These are phyloP conservation scores for Coemansia sp. DNA, from an alignment of 192 early-diverging fungal genomes.

Conservation along the genomic window DNA sequence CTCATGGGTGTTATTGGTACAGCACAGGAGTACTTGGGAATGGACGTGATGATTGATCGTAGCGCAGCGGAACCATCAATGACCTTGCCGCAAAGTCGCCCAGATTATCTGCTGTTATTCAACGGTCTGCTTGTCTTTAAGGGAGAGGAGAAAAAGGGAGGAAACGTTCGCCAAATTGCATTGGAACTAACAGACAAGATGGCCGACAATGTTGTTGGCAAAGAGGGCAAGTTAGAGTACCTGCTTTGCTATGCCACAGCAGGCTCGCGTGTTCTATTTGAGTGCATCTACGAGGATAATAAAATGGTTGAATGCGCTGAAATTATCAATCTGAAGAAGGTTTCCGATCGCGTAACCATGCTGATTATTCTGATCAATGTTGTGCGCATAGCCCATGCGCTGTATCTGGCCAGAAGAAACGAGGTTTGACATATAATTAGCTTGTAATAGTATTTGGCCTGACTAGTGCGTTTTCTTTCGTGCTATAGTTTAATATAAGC, in stretches of 20 bases:
- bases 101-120: conserved; percentile 39
- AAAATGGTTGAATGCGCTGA: conserved; percentile 43
- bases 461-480: too few relatives aligned
- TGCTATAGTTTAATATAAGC: too few relatives aligned
- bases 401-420: conserved; percentile 6
- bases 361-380: conserved; percentile 37
- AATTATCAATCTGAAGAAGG: conserved; percentile 25
- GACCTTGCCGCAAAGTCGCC: conserved; percentile 25
- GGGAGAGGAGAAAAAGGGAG: conserved; percentile 48
- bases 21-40: conserved; percentile 25
- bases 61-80: conserved; percentile 39
- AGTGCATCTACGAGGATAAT: conserved; percentile 36
- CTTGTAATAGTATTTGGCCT: background rate
- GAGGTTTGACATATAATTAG: background rate
- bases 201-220: conserved; percentile 28
- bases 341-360: conserved; percentile 33
- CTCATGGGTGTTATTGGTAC: conserved; percentile 39
- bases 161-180: conserved; percentile 33
- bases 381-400: conserved; percentile 20
- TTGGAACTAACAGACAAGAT: conserved; percentile 39
- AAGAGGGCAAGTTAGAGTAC: conserved; percentile 29
- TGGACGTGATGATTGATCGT: conserved; percentile 32
- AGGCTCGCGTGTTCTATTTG: conserved; percentile 37
- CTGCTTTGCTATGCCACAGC: conserved; percentile 45
- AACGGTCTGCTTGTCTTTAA: conserved; percentile 50